Evolutionary conservation across 2,329 filamentous ascomycete genomes (phyloP).

Genomic region (Phyllosticta citriasiana): DNA sequence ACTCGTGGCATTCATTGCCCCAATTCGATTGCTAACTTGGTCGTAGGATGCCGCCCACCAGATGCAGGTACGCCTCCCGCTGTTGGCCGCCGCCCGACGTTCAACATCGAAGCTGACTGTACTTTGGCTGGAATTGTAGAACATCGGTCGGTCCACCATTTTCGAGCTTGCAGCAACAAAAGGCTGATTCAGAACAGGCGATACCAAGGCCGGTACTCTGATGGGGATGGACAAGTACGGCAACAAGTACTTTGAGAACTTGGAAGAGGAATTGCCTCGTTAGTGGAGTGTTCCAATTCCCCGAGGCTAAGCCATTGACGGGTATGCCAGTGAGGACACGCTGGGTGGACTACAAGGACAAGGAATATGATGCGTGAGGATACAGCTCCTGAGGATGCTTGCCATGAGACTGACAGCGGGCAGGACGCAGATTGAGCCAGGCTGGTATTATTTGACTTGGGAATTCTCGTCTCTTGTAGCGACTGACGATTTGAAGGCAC

Average conservation of each 20-base stretch:
- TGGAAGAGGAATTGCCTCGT: constrained; percentile 81
- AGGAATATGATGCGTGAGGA: constrained; percentile 67
- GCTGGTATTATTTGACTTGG: constrained; percentile 49
- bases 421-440: constrained; percentile 78
- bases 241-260: constrained; percentile 97
- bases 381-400: not conserved
- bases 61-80: constrained; percentile 63
- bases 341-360: constrained; percentile 94
- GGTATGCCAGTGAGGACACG: constrained; percentile 65
- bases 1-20: constrained; percentile 21
- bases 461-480: not conserved
- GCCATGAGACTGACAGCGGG: constrained; percentile 25
- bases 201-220: constrained; percentile 87
- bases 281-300: constrained; percentile 26
- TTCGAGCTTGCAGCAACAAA: not conserved
- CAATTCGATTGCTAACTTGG: constrained; percentile 5
- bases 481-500: constrained; percentile 45
- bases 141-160: constrained; percentile 25
- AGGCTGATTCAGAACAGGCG: constrained; percentile 50
- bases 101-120: not conserved
- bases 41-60: constrained; percentile 82
- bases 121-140: constrained; percentile 18
- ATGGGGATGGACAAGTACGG: constrained; percentile 81
- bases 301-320: constrained; percentile 12
- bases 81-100: constrained; percentile 1